Evolutionary conservation across 257 asterid genomes (phyloP).

Genomic region (Forsythia viridissima): DNA sequence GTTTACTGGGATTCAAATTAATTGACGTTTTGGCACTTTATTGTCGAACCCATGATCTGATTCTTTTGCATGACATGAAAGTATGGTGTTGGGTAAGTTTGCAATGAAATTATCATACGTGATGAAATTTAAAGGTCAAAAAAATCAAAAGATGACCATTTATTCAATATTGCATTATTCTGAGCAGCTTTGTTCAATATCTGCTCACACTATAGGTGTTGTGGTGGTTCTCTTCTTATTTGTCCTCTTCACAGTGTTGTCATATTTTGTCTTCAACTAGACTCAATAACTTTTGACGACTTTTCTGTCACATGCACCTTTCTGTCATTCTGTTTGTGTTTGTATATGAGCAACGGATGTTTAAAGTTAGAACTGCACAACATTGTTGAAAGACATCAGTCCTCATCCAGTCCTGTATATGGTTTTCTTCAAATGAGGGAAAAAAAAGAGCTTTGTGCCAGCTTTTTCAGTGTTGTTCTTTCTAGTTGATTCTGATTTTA

Average conservation of each 20-base stretch:
- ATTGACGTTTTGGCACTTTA: background rate
- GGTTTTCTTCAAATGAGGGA: background rate
- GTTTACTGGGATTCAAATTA: background rate
- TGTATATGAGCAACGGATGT: background rate
- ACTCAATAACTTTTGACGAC: background rate
- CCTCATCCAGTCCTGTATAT: background rate
- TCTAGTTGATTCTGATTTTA: background rate
- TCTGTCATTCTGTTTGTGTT: background rate
- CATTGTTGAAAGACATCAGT: background rate
- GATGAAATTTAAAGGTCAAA: background rate
- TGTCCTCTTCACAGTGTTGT: background rate
- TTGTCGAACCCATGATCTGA: background rate
- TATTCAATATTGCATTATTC: background rate
- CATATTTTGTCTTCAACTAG: background rate
- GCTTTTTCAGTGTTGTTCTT: constrained; percentile 6
- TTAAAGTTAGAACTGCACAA: background rate
- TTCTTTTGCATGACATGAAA: background rate
- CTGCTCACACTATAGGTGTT: background rate
- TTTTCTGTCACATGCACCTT: background rate
- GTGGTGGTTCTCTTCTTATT: background rate
- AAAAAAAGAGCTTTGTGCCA: background rate
- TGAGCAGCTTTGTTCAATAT: background rate
- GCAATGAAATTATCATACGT: background rate
- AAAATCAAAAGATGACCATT: background rate
- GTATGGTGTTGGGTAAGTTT: background rate